A percentile compares a stretch with the other conserved stretches of the same genome.
phyloP scores from a whole-genome alignment of 495 filamentous ascomycete genomes.

The Talaromyces adpressus region DNA sequence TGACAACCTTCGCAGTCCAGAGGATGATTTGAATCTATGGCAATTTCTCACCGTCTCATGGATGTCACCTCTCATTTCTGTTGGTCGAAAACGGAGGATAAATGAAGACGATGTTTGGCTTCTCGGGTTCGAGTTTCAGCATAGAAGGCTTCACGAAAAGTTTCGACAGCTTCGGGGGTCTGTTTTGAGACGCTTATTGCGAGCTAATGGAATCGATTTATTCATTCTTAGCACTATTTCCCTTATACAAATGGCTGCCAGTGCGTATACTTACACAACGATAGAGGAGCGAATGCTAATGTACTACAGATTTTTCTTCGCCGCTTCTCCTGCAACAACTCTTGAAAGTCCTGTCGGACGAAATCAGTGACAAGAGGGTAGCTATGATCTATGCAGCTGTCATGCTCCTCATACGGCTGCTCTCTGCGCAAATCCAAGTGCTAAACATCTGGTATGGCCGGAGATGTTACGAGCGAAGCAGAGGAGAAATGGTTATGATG shows the following conservation, averaged over 20 bases:
- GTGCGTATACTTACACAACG: slow-evolving; percentile 21
- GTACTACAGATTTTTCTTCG: slow-evolving; percentile 42
- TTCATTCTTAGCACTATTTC: slow-evolving; percentile 56
- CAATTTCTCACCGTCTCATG: slow-evolving; percentile 79
- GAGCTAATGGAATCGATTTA: slow-evolving; percentile 71
- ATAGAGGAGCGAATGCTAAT: slow-evolving; percentile 3
- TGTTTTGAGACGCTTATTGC: slow-evolving; percentile 57
- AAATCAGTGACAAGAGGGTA: slow-evolving; percentile 36
- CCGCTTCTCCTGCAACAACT: slow-evolving; percentile 68
- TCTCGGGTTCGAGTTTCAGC: slow-evolving; percentile 69
- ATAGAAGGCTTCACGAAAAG: slow-evolving; percentile 57
- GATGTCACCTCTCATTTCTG: slow-evolving; percentile 65
- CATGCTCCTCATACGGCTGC: slow-evolving; percentile 51
- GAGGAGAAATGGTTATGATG: slow-evolving; percentile 84
- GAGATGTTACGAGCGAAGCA: slow-evolving; percentile 67
- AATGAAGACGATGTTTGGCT: slow-evolving; percentile 75
- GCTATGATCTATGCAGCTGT: slow-evolving; percentile 60
- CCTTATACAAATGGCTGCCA: slow-evolving; percentile 52
- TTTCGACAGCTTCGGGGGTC: slow-evolving; percentile 69
- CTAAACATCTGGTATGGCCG: slow-evolving; percentile 69
- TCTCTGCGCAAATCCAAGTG: slow-evolving; percentile 58
- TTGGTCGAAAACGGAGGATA: slow-evolving; percentile 54
- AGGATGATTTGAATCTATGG: slow-evolving; percentile 72
- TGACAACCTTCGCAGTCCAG: slow-evolving; percentile 62
- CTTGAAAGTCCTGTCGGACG: slow-evolving; percentile 56